Base-by-base conservation (phyloP, 169 alveolate genomes). In the Plasmodium gonderi region DNA sequence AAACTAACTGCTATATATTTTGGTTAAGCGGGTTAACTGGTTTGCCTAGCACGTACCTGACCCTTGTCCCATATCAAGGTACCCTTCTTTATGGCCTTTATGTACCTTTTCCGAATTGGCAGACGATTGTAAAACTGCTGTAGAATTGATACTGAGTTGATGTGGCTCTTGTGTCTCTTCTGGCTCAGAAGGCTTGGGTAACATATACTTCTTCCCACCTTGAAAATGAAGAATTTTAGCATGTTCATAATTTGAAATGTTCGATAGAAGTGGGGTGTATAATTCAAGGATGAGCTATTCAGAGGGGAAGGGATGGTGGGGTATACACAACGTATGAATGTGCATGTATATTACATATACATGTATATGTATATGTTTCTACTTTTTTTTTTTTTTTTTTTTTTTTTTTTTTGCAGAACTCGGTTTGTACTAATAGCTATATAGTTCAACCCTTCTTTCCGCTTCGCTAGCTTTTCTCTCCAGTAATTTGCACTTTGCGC, bases 61-160 rank as follows among this genome's bases (percentile, higher is more conserved):
- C 98, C 98, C 65, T 94, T 94, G 81, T 96, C 97, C 97, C 97
- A 96, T 17, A 96, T 82, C 40, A 96, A 95, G 20, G 98, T 96
- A 17, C 98, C 98, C 44, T 95, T 92, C 74, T 95, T 95, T 31
- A 96, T 93, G 17, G 98, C 98, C 29, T 94, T 91, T 40, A 92
- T 93, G 68, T 89, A 96, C 77, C 93, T 95, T 78, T 96, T 96
- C 68, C 98, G 76, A 36, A 96, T 95, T 8, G 97, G 96, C 14
- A 96, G 79, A 23, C 96, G 79, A 78, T 96, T 96, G 93, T 96
- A 96, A 82, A 94, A 95, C 69, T 96, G 98, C 95, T 96, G 98
- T 49, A 96, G 78, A 12, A 96, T 93, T 20, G 98, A 96, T 17
- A 92, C 97, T 14, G 98, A 96, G 74, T 96, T 96, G 17, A 94